Evolutionary conservation across 768 basidiomycete species (phyloP), one percentile per base, ranked within the genome.

Genomic region (Amanita rubescens): DNA sequence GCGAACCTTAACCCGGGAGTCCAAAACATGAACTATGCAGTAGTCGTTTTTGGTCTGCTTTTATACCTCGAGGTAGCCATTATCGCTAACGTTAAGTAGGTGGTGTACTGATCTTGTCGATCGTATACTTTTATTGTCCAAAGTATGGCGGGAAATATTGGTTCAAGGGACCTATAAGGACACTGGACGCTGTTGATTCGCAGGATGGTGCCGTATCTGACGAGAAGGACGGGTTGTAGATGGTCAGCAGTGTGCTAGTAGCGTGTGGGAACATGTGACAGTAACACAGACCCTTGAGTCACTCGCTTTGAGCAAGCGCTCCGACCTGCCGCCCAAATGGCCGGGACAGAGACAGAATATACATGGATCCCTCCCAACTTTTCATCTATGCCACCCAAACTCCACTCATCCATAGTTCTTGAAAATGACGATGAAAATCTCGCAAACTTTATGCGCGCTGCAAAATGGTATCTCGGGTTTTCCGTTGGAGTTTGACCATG

Each of bases 81-180:
- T 14, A 11, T 35, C 47, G 20, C 19, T 50, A 11, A 11, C 15
- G 12, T 25, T 15, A 24, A 15, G 24, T 25, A 50, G 49, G 49
- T 0, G 84, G 80, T 2, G 74, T 80, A 2, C 66, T 87, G 51
- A 38, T 72, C 2, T 71, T 87, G 22, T 77, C 83, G 1, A 59
- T 82, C 12, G 56, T 71, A 1, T 90, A 81, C 72, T 90, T 82
- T 63, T 89, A 81, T 68, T 75, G 85, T 61, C 85, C 85, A 0
- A 69, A 70, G 27, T 87, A 87, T 53, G 86, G 87, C 10, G 88
- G 86, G 6, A 71, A 75, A 9, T 69, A 84, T 57, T n/a, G n/a
- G n/a, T n/a, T n/a, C n/a, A n/a, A n/a, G n/a, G n/a, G n/a, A n/a
- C n/a, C n/a, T n/a, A n/a, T 88, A 17, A 67, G 52, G 72, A 81